Base-by-base conservation (phyloP, 2,329 filamentous ascomycete genomes). In the Alternaria arborescens region DNA sequence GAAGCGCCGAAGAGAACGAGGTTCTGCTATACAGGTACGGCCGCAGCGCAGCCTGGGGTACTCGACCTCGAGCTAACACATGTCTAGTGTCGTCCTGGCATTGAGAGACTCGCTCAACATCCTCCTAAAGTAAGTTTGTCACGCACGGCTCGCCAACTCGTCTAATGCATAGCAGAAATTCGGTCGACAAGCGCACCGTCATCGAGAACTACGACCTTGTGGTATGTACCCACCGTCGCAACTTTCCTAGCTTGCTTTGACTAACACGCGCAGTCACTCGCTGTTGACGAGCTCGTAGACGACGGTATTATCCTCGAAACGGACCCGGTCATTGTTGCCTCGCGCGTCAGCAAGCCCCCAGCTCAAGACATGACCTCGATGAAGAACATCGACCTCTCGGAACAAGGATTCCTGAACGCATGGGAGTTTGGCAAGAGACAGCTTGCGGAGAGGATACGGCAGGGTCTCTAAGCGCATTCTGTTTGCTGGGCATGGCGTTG, bases 121-220 rank as follows among this genome's bases (percentile, higher is more conserved):
- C 52, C 83, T 97, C 41, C 92, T 98, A 77, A 97, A 97, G 94
- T 97, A 83, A 64, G 88, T 74, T n/a, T 36, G 24, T 1, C 30
- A 11, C 8, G 5, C 6, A 41, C 5, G 22, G 5, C 34, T n/a
- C n/a, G 12, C 18, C 16, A 8, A 36, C 16, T 20, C n/a, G 10
- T 30, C 64, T 69, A 48, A 70, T 38, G 16, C 28, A 11, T 22
- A 7, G 8, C 51, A 97, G 93, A 81, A 94, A 96, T 86, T 93
- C 93, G 34, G 94, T 96, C 52, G 95, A 99, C 84, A 97, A 97
- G 86, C 90, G 95, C 69, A 98, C 95, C 59, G 93, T 98, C 69
- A 90, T 98, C 75, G 95, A 99, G 82, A 98, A 98, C 86, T 99
- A 98, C 84, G 95, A 98, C 80, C 87, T 98, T 22, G 92, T 97